Evolutionary conservation across 129 eudicot species (phyloP).

Genomic region (Centaurea solstitialis): DNA sequence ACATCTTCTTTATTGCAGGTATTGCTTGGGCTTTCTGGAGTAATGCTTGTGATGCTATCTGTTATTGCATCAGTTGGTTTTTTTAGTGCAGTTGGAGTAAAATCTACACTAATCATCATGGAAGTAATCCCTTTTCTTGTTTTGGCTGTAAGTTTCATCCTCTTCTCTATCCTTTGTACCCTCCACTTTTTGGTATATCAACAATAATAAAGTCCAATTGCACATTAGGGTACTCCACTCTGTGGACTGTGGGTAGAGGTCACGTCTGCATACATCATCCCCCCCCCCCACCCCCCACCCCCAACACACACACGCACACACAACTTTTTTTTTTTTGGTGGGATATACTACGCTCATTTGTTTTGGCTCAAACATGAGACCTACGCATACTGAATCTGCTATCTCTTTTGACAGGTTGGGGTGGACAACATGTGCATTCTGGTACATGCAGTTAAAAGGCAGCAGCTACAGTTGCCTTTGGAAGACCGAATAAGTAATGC

Average conservation of each 20-base stretch:
- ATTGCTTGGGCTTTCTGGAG: conserved; percentile 95
- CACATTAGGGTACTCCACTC: neutral
- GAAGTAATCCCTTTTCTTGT: conserved; percentile 99
- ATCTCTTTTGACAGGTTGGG: conserved; percentile 66
- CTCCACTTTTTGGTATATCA: neutral
- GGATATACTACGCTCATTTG: neutral
- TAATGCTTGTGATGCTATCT: conserved; percentile 89
- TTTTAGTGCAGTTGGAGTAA: conserved; percentile 94
- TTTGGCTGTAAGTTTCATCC: conserved; percentile 75
- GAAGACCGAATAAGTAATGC: conserved; percentile 96
- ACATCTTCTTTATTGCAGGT: conserved; percentile 51
- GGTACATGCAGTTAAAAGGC: conserved; percentile 94
- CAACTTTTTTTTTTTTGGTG: too few relatives aligned
- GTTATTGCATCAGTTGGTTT: conserved; percentile 97
- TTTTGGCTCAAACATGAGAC: neutral
- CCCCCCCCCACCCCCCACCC: neutral
- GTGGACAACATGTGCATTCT: conserved; percentile 99
- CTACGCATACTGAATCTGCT: neutral
- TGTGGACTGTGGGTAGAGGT: neutral
- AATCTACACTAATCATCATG: conserved; percentile 98
- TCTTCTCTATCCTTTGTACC: conserved; percentile 8
- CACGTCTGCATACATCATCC: too few relatives aligned
- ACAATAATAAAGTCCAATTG: neutral
- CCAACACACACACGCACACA: too few relatives aligned
- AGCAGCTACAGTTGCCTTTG: conserved; percentile 70